phyloP scores from a whole-genome alignment of 2,329 filamentous ascomycete species.

The Pleurostoma richardsiae region DNA sequence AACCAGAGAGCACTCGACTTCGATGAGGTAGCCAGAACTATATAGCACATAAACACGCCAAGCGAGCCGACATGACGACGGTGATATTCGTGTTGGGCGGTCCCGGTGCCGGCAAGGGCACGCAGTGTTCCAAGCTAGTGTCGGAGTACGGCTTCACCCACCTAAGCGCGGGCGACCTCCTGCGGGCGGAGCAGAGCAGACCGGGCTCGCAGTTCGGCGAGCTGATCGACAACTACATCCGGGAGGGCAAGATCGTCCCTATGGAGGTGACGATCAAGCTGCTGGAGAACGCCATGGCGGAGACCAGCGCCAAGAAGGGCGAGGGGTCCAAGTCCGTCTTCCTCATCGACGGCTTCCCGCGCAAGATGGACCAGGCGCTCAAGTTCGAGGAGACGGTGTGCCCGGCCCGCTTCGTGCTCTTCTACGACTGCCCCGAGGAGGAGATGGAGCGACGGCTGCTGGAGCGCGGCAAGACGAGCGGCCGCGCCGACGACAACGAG shows the following conservation, averaged over 20 bases:
- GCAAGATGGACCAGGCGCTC: conserved; percentile 94
- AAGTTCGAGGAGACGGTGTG: conserved; percentile 92
- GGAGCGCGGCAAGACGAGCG: conserved; percentile 88
- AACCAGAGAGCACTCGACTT: no score
- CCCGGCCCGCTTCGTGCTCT: conserved; percentile 78
- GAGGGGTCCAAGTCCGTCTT: conserved; percentile 60
- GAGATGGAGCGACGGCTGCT: conserved; percentile 82
- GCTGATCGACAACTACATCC: conserved; percentile 90
- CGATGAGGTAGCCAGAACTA: no score
- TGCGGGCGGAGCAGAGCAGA: conserved; percentile 89
- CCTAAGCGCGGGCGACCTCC: conserved; percentile 86
- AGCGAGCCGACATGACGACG: not conserved
- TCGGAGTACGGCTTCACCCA: conserved; percentile 86
- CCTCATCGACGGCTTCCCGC: conserved; percentile 77
- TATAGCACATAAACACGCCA: no score
- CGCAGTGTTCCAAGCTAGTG: conserved; percentile 87
- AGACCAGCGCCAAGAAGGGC: conserved; percentile 47
- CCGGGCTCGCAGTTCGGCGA: conserved; percentile 83
- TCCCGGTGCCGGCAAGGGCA: conserved; percentile 93
- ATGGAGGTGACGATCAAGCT: conserved; percentile 96
- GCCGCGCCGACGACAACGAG: conserved; percentile 86
- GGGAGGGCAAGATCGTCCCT: conserved; percentile 92
- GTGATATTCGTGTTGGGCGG: conserved; percentile 36
- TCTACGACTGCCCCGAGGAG: conserved; percentile 88
- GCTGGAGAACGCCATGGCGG: conserved; percentile 88